Evolutionary conservation across 2,329 filamentous ascomycete genomes (phyloP).

Genomic region (Ophiognomonia clavigignenti-juglandacearum): DNA sequence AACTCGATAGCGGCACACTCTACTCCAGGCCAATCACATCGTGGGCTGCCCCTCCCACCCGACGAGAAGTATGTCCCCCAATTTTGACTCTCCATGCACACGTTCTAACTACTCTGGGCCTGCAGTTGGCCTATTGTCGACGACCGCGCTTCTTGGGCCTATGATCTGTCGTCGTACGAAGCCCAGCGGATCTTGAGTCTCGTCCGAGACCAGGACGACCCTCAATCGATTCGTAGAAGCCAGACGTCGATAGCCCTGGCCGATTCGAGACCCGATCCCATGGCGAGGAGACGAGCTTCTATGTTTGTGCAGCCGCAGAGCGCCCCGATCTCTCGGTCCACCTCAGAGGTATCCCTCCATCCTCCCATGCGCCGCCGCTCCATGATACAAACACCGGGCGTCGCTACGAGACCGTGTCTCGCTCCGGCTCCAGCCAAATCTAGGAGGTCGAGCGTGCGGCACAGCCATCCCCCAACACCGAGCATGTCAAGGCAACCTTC

Average conservation of each 20-base stretch:
- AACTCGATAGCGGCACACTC: conserved; percentile 26
- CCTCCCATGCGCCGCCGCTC: conserved; percentile 44
- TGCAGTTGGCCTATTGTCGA: conserved; percentile 27
- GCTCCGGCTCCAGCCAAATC: conserved; percentile 21
- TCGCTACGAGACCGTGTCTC: conserved; percentile 38
- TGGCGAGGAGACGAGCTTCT: conserved; percentile 21
- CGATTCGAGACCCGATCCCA: conserved; percentile 25
- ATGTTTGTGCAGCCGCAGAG: conserved; percentile 25
- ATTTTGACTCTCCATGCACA: neutral
- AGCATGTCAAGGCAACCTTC: conserved; percentile 34
- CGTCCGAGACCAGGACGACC: conserved; percentile 26
- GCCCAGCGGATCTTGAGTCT: conserved; percentile 38
- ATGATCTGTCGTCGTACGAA: conserved; percentile 40
- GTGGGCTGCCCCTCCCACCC: conserved; percentile 19
- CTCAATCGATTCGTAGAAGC: conserved; percentile 2
- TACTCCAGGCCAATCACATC: conserved; percentile 23
- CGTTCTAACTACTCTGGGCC: neutral
- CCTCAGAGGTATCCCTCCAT: conserved; percentile 44
- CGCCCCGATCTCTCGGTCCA: conserved; percentile 31
- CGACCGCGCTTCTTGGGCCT: conserved; percentile 35
- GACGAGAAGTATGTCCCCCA: conserved; percentile 24
- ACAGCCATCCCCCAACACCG: conserved; percentile 34
- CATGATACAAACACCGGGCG: conserved; percentile 42
- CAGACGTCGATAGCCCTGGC: conserved; percentile 2
- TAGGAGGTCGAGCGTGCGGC: conserved; percentile 29